These are phyloP conservation scores for Vanrija pseudolonga DNA, from an alignment of 1,284 basidiomycete species.

Conservation along the genomic window DNA sequence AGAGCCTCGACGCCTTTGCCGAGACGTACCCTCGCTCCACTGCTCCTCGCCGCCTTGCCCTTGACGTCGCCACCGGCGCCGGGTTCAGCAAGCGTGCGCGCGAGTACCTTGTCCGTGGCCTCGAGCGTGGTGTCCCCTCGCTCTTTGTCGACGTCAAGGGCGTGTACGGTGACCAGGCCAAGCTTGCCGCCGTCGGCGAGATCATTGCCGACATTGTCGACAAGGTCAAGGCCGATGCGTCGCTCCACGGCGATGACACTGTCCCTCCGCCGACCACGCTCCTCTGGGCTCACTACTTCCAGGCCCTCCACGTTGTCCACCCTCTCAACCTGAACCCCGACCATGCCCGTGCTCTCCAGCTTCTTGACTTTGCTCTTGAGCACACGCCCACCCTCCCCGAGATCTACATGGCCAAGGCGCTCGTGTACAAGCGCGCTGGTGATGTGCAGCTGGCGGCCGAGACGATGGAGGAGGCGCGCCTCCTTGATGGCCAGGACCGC, in stretches of 20 bases:
- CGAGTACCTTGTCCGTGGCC: conserved; percentile 66
- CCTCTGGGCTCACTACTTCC: conserved; percentile 93
- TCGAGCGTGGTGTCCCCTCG: conserved; percentile 87
- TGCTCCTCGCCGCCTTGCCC: conserved; percentile 68
- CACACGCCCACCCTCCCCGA: conserved; percentile 96
- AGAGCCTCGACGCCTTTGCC: conserved; percentile 60
- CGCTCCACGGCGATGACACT: conserved; percentile 42
- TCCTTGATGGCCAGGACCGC: conserved; percentile 89
- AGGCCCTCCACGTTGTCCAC: conserved; percentile 84
- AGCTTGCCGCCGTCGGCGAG: conserved; percentile 67
- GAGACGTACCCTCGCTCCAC: conserved; percentile 63
- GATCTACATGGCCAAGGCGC: conserved; percentile 76
- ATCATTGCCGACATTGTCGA: conserved; percentile 59
- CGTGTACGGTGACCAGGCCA: conserved; percentile 65
- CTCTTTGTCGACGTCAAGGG: conserved; percentile 90
- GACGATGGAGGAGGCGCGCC: conserved; percentile 75
- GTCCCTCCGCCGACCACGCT: conserved; percentile 74
- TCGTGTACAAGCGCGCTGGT: conserved; percentile 82
- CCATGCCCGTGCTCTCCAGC: conserved; percentile 58
- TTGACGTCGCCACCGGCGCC: conserved; percentile 63
- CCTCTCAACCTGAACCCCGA: conserved; percentile 52
- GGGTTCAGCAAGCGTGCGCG: conserved; percentile 65
- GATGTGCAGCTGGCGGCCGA: conserved; percentile 71
- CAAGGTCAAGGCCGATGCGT: conserved; percentile 43
- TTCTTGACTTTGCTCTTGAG: conserved; percentile 63